Evolutionary conservation across 1,284 basidiomycete genomes (phyloP).

Genomic region (Trametes polyzona): DNA sequence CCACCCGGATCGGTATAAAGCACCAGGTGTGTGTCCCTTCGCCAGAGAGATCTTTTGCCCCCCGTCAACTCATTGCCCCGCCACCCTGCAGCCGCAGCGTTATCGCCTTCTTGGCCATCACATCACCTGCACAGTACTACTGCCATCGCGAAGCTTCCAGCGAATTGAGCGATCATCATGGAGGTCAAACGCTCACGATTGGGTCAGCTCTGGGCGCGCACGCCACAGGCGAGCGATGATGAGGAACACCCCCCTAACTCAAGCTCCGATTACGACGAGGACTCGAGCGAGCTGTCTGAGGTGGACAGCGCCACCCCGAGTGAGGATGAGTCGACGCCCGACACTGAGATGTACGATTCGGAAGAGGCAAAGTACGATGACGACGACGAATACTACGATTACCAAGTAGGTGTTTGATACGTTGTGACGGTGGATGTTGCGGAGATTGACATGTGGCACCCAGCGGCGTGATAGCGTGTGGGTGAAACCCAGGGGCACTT

Average conservation of each 20-base stretch:
- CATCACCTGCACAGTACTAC: neutral
- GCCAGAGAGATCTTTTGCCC: neutral
- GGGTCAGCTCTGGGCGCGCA: slow-evolving; percentile 13
- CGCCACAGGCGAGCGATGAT: slow-evolving; percentile 16
- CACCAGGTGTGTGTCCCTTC: slow-evolving; percentile 1
- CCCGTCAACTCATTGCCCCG: neutral
- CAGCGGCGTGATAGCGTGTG: slow-evolving; percentile 21
- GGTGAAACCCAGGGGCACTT: slow-evolving; percentile 20
- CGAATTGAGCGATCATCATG: slow-evolving; percentile 3
- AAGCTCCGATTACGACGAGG: slow-evolving; percentile 7
- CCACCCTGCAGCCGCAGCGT: slow-evolving; percentile 5
- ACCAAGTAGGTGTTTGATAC: slow-evolving; percentile 12
- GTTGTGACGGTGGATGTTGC: neutral
- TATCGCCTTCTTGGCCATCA: slow-evolving; percentile 2
- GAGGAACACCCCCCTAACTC: slow-evolving; percentile 6
- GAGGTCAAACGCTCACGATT: slow-evolving; percentile 4
- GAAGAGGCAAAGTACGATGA: slow-evolving; percentile 10
- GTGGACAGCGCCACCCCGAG: slow-evolving; percentile 10
- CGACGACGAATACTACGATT: slow-evolving; percentile 6
- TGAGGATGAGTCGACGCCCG: slow-evolving; percentile 24
- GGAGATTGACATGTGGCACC: neutral
- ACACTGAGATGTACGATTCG: slow-evolving; percentile 30
- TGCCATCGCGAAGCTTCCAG: neutral
- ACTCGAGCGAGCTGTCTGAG: slow-evolving; percentile 24
- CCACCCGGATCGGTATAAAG: slow-evolving; percentile 15